Evolutionary conservation across 2,329 filamentous ascomycete genomes (phyloP), one percentile per base, ranked within the genome.

Genomic region (Talaromyces atroroseus): DNA sequence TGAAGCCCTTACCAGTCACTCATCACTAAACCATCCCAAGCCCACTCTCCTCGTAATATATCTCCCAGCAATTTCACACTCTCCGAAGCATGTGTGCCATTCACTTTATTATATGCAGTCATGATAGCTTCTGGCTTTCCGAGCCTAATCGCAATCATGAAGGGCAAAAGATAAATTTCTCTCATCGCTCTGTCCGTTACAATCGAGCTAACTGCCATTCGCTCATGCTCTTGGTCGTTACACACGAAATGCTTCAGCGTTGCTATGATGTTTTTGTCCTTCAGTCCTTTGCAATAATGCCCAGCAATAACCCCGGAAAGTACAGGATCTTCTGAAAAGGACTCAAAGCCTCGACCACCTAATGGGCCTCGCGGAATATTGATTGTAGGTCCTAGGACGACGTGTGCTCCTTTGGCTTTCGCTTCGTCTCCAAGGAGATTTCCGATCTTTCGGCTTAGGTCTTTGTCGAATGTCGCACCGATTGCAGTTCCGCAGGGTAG

Each of bases 281-380:
- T 89, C 55, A 88, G 75, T 10, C 87, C 88, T 48, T 82, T 83
- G 65, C 89, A 85, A 60, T 89, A 88, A 57, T 86, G 80, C 1
- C 86, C 82, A 12, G 87, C 86, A 58, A 91, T 74, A 59, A 85
- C 87, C 24, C 88, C 88, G 0, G 88, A 89, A 3, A 94, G 78
- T 11, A 86, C 80, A 0, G 89, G 89, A 62, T 94, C 90, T 69
- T 94, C 89, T 0, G 88, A 90, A 68, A 90, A 94, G 0, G 88
- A 91, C 72, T 94, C 90, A 62, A 92, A 94, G 60, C 91, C 91
- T 58, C 90, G 81, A 21, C 90, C 89, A 18, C 89, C 89, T 0
- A 94, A 78, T 0, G 90, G 90, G 50, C 88, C 88, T 16, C 90
- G 82, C 64, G 92, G 89, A 78, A 90, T 86, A 74, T 89, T 90